Base-by-base conservation (phyloP, 257 asterid genomes). In the Ajuga chamaepitys region DNA sequence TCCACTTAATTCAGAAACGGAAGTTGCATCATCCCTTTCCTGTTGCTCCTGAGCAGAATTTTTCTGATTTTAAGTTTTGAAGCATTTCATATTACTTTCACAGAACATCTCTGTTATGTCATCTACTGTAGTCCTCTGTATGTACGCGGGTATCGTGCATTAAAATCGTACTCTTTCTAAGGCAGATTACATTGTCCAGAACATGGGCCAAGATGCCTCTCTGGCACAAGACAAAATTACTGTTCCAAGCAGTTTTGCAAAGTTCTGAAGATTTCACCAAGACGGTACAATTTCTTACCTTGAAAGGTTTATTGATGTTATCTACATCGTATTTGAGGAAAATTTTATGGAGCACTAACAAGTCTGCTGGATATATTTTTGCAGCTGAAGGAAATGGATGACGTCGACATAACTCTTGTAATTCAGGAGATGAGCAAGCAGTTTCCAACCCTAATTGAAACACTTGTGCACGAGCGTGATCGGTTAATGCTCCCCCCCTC, bases 341-440 rank as follows among this genome's bases (percentile, higher is more conserved):
- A 12, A 67, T 63, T 38, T 37, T 22, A 50, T 58, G 47, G 65
- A 55, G 64, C 66, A 16, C 14, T 48, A 18, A 44, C 6, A 35
- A 37, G 16, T 44, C 17, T 56, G 64, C 51, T 75, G 80, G n/a
- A 12, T 46, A 12, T 46, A 63, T 77, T 45, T 77, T 51, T 67
- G 78, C 91, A 93, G 99, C 85, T 93, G 83, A 89, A 87, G 83
- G 97, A 87, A 56, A 87, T 93, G 99, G 95, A 89, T 75, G 96
- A 89, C 59, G 83, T 77, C 18, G 96, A 93, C 83, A 85, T 89
- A 71, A 93, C 97, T 53, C 90, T 89, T 40, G 84, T 83, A 70
- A 84, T 93, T 80, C 97, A 93, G 72, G 97, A 89, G 78, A 87
- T 89, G 96, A 84, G 99, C 89, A 86, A 87, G 76, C 78, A 77